Conservation (phyloP, 768 basidiomycete species). For the Boletus subcaerulescens region DNA sequence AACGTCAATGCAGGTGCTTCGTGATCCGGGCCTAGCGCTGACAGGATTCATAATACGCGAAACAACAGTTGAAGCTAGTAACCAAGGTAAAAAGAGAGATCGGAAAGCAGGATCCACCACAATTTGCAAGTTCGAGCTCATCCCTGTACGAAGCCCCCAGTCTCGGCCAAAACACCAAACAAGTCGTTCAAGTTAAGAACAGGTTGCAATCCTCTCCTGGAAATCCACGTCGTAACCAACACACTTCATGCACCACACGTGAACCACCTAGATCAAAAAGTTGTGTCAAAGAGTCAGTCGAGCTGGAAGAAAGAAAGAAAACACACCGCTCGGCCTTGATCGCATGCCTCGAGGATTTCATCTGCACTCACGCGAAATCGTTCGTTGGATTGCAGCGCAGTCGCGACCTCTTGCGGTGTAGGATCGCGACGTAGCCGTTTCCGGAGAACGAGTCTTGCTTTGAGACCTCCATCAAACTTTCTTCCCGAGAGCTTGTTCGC, state of each 20-base stretch:
- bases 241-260: slow-evolving; percentile 9
- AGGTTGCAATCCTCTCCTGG: slow-evolving; percentile 6
- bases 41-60: too few species aligned
- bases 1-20: neutral
- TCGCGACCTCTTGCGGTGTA: slow-evolving; percentile 5
- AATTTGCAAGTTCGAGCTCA: too few species aligned
- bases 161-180: neutral
- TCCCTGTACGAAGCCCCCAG: too few species aligned
- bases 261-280: neutral
- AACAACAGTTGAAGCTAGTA: too few species aligned
- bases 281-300: neutral
- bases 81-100: too few species aligned
- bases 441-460: slow-evolving; percentile 10
- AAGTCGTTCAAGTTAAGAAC: neutral
- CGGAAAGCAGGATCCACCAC: too few species aligned
- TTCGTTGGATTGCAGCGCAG: neutral
- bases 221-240: slow-evolving; percentile 13
- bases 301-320: neutral
- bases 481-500: neutral
- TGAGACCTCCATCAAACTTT: neutral
- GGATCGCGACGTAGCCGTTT: slow-evolving; percentile 5
- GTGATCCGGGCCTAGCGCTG: too few species aligned
- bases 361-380: neutral
- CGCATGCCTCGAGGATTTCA: slow-evolving; percentile 4
- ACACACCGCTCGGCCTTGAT: slow-evolving; percentile 3